phyloP scores from a whole-genome alignment of 192 early-diverging fungal species.

The Gigaspora rosea region DNA sequence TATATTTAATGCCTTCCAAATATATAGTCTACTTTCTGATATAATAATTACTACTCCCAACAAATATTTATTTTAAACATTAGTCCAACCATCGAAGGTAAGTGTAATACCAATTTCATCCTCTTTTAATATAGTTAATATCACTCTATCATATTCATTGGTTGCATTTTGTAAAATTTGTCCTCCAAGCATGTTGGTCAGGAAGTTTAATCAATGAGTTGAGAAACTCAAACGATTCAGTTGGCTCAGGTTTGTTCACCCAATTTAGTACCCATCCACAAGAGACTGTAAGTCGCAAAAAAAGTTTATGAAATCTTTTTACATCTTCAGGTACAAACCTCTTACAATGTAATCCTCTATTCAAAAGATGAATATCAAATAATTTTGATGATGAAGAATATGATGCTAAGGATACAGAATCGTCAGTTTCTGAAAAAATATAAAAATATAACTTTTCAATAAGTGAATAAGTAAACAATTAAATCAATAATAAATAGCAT shows the following conservation, averaged over 20 bases:
- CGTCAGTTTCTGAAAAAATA: not conserved
- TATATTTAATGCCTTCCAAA: too few species aligned
- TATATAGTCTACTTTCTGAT: too few species aligned
- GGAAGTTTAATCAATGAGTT: not conserved
- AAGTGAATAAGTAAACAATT: not conserved
- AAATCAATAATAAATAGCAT: not conserved
- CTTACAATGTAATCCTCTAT: not conserved
- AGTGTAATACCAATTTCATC: not conserved
- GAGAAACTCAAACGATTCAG: not conserved
- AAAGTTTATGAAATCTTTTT: not conserved
- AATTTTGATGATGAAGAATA: not conserved
- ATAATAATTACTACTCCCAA: too few species aligned
- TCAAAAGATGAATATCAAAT: not conserved
- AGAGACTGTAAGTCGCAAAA: constrained; percentile 2
- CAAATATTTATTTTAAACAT: not conserved
- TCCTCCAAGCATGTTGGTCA: not conserved
- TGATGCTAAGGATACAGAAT: not conserved
- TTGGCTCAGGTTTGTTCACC: not conserved
- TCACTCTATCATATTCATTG: not conserved
- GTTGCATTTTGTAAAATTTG: not conserved
- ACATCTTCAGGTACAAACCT: not conserved
- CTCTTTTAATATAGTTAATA: not conserved
- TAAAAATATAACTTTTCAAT: constrained; percentile 4
- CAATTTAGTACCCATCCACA: not conserved
- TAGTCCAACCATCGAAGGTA: constrained; percentile 3